Evolutionary conservation across 352 stramenopile genomes (phyloP).

Genomic region (Elongisporangium anandrum): DNA sequence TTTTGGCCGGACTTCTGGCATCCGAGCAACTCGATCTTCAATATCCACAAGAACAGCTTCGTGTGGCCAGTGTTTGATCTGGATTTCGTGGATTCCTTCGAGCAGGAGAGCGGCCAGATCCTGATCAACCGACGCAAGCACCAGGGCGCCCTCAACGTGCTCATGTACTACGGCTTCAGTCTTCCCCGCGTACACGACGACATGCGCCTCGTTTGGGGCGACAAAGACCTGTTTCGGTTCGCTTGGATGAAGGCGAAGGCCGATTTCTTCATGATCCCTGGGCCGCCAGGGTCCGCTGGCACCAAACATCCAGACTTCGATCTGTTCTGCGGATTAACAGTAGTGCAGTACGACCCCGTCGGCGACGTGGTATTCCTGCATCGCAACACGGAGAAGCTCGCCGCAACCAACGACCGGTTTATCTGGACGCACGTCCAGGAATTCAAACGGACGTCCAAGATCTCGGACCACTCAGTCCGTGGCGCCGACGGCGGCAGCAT

Average conservation of each 20-base stretch:
- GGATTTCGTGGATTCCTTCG: conserved; percentile 38
- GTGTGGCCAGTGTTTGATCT: conserved; percentile 46
- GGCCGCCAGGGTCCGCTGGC: conserved; percentile 39
- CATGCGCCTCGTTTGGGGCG: too few relatives aligned
- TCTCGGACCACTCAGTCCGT: too few relatives aligned
- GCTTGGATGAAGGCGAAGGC: conserved; percentile 64
- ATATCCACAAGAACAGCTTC: conserved; percentile 37
- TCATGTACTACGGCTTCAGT: conserved; percentile 60
- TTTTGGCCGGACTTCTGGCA: too few relatives aligned
- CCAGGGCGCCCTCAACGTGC: conserved; percentile 36
- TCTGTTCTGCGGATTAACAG: conserved; percentile 64
- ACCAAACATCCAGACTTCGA: conserved; percentile 30
- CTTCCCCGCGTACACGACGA: conserved; percentile 61
- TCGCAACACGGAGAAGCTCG: too few relatives aligned
- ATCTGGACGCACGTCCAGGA: too few relatives aligned
- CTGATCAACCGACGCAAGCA: conserved; percentile 36
- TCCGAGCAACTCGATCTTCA: conserved; percentile 66
- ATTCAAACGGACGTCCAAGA: too few relatives aligned
- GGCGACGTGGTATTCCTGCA: too few relatives aligned
- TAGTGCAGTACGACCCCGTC: conserved; percentile 67
- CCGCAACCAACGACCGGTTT: too few relatives aligned
- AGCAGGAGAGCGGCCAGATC: conserved; percentile 47
- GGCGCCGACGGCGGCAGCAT: too few relatives aligned
- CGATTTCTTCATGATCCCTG: conserved; percentile 55
- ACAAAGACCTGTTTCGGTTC: conserved; percentile 75